phyloP scores from a whole-genome alignment of 225 moss, liverwort and hornwort genomes.

The Ulota crispa region DNA sequence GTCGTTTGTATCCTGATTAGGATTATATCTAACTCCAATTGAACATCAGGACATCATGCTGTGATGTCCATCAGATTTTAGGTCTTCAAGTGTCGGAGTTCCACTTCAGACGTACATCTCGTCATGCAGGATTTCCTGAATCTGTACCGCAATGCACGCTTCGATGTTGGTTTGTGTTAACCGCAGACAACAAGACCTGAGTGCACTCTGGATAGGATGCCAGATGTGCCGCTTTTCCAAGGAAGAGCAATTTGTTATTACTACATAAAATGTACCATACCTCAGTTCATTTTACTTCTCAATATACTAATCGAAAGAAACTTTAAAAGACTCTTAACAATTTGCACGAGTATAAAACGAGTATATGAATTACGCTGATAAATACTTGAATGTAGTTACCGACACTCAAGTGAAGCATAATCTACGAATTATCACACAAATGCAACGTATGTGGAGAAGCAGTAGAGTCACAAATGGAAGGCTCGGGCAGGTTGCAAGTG shows the following conservation, averaged over 20 bases:
- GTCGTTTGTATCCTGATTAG: neutral
- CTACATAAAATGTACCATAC: neutral
- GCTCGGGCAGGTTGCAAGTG: neutral
- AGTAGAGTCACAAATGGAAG: neutral
- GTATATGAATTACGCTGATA: neutral
- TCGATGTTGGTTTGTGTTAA: neutral
- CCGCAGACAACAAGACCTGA: neutral
- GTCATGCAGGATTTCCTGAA: neutral
- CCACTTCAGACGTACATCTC: neutral
- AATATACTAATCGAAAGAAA: neutral
- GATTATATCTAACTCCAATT: neutral
- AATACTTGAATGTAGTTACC: neutral
- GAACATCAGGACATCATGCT: neutral
- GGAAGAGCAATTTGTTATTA: neutral
- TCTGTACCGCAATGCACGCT: neutral
- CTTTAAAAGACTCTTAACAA: neutral
- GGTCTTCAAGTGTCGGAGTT: neutral
- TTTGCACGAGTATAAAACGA: neutral
- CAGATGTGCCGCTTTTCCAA: neutral
- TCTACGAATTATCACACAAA: neutral
- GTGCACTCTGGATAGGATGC: neutral
- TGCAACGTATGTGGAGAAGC: neutral
- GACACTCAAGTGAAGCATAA: neutral
- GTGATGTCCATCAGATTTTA: neutral
- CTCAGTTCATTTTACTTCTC: neutral